Base-by-base conservation (phyloP, 2,329 filamentous ascomycete genomes). In the Elsinoe perseae region DNA sequence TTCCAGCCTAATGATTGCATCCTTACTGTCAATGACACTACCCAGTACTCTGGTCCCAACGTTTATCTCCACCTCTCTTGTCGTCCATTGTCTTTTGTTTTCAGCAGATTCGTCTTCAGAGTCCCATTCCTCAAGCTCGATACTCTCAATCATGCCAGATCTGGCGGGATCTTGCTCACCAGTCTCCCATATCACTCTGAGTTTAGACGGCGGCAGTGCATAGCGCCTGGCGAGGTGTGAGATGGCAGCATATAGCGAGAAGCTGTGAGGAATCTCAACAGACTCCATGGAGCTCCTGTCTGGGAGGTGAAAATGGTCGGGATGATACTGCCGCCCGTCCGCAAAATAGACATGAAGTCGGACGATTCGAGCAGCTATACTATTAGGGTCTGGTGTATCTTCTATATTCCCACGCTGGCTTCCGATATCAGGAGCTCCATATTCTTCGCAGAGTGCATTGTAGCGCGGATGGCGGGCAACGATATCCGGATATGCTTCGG, bases 121-220 rank as follows among this genome's bases (percentile, higher is more conserved):
- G 55, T 73, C 69, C 69, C 69, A 74, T 56, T 64, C 64, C n/a
- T 63, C 64, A 4, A 65, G 62, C 5, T 63, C 69, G 40, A 71
- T 65, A 61, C 10, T 69, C 71, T 1, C 72, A 73, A 4, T 77
- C 81, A 77, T 60, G 83, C 78, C 62, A 82, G 80, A 59, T 80
- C 64, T 61, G 0, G 89, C 83, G 0, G 88, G 88, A 69, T 95
- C 89, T 82, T 86, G 89, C 69, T 96, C 91, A 18, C 89, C 88
- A 7, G 90, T 95, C 73, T 95, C 89, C 86, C 89, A 95, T 0
- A 93, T 73, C 50, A 97, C 69, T 38, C 77, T 78, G 59, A 92
- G 73, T 40, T 72, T 72, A 60, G 89, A 75, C 0, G 89, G 86
- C 46, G 77, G 71, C 9, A 87, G 63, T 1, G 72, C 75, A 64